Evolutionary conservation across 331 rosid species (phyloP), one percentile per base, ranked within the genome.

Genomic region (Quercus tomentella): DNA sequence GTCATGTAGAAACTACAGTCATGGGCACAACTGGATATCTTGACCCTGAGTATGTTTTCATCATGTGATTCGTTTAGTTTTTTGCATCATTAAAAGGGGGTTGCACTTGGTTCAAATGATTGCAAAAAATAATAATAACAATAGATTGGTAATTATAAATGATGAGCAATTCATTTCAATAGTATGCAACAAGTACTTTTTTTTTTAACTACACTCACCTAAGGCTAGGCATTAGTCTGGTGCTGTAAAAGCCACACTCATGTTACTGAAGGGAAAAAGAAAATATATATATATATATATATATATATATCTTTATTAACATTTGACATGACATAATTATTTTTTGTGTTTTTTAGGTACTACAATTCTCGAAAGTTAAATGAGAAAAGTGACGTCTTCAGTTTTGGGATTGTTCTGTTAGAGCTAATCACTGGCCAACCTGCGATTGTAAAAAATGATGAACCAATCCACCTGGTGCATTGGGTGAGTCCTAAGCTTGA

Each of bases 21-120:
- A 81, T 91, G 94, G 92, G 97, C n/a, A 91, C 97, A 6, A 88
- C 84, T 70, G 94, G 94, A 28, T 91, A 89, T 91, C 91, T 89
- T 70, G 94, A 91, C 65, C 97, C 90, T 23, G 91, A 86, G 96
- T 89, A 81, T 66, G 88, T 77, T 60, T 56, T 37, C 33, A 9
- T 52, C 18, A n/a, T 20, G 16, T 45, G 12, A 45, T 45, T 45
- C 17, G 4, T 45, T 45, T 45, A 45, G 54, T 37, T 45, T 10
- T 45, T 45, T 45, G 4, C 54, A 45, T 45, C 16, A 45, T 45
- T 12, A 45, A 45, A 45, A 45, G 54, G 16, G 16, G 4, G 54
- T 45, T 45, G 16, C 16, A 45, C 16, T 45, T 45, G 54, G 54
- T 45, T 45, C 54, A 45, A 12, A 45, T 11, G 54, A 45, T 45